Conservation (phyloP, 2,329 filamentous ascomycete species). For the Sphaerulina vaccinii region DNA sequence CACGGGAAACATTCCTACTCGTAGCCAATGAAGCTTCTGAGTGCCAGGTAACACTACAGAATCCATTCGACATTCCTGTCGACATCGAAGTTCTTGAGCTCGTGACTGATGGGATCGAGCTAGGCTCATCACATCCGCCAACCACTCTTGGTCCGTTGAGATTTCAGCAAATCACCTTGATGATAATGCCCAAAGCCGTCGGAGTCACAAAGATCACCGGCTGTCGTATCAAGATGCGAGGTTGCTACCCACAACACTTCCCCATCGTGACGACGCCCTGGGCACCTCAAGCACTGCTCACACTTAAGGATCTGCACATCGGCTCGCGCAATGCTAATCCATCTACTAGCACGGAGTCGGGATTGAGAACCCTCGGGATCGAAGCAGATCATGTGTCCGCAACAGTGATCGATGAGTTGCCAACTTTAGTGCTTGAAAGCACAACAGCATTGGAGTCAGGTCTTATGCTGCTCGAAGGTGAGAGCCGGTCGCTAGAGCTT, state of each 20-base stretch:
- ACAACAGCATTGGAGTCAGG: constrained; percentile 79
- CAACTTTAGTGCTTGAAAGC: constrained; percentile 70
- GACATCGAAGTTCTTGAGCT: constrained; percentile 80
- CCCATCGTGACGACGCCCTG: constrained; percentile 78
- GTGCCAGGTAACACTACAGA: constrained; percentile 84
- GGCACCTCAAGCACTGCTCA: constrained; percentile 66
- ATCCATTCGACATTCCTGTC: constrained; percentile 89
- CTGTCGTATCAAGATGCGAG: constrained; percentile 74
- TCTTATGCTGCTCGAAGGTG: constrained; percentile 90
- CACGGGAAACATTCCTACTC: constrained; percentile 60
- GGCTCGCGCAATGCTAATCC: background rate
- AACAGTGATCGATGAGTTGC: constrained; percentile 77
- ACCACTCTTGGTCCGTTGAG: constrained; percentile 76
- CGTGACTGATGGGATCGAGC: constrained; percentile 69
- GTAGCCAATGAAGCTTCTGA: constrained; percentile 75
- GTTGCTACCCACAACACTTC: constrained; percentile 79
- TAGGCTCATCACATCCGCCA: constrained; percentile 64
- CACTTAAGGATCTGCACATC: constrained; percentile 61
- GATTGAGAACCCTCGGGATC: constrained; percentile 21
- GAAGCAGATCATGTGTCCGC: constrained; percentile 26
- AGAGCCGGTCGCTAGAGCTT: constrained; percentile 72
- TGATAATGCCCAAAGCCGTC: constrained; percentile 63
- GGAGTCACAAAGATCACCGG: constrained; percentile 74
- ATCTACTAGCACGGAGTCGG: constrained; percentile 1
- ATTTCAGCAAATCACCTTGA: constrained; percentile 73